phyloP scores from a whole-genome alignment of 352 stramenopile species.

The Ochromonadaceae sp. region DNA sequence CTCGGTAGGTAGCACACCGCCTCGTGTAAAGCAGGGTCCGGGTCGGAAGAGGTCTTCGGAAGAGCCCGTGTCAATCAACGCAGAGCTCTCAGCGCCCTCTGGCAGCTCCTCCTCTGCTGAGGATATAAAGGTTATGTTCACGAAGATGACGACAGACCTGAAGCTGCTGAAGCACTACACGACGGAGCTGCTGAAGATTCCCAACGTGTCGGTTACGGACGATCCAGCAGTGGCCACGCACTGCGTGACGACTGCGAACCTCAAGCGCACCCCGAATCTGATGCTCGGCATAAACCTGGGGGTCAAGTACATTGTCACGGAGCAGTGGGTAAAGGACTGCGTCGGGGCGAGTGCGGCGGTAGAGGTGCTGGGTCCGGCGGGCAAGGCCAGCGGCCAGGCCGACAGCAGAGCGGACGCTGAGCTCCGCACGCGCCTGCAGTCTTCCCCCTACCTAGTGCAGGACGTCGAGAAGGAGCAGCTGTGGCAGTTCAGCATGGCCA shows the following conservation, averaged over 20 bases:
- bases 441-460: conserved; percentile 3
- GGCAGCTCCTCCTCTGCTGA: too few species aligned
- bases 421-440: too few species aligned
- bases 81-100: too few species aligned
- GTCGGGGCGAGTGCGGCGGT: not conserved
- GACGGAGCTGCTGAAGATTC: not conserved
- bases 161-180: too few species aligned
- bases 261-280: conserved; percentile 16
- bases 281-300: not conserved
- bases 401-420: not conserved
- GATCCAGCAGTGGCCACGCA: not conserved
- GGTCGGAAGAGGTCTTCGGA: too few species aligned
- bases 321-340: not conserved
- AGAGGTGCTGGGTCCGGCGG: not conserved
- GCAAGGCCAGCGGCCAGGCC: not conserved
- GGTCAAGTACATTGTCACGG: not conserved
- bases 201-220: not conserved
- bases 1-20: too few species aligned
- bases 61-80: too few species aligned
- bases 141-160: not conserved
- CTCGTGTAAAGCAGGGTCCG: too few species aligned
- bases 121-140: conserved; percentile 2
- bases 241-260: not conserved
- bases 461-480: conserved; percentile 10
- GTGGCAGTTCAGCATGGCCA: conserved; percentile 2